phyloP scores from a whole-genome alignment of 1,139 yeast genomes.

The Arxiozyma slooffiae region DNA sequence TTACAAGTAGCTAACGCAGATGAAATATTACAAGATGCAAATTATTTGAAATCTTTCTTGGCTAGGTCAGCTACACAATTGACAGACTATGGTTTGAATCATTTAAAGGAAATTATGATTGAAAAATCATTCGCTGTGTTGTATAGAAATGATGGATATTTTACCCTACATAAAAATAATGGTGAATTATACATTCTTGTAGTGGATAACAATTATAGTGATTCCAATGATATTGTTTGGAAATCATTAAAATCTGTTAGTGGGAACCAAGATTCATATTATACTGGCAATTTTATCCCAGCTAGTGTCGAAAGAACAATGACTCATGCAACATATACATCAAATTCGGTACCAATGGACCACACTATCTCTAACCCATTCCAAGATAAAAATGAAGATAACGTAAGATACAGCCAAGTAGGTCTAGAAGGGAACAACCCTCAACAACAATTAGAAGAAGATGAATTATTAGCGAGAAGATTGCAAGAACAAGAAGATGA shows the following conservation, averaged over 20 bases:
- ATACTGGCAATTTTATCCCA: slow-evolving; percentile 51
- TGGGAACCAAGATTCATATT: slow-evolving; percentile 59
- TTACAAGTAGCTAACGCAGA: slow-evolving; percentile 11
- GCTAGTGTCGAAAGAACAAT: slow-evolving; percentile 8
- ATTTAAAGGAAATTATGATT: slow-evolving; percentile 36
- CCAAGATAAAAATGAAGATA: background rate
- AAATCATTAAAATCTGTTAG: slow-evolving; percentile 56
- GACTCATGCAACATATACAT: background rate
- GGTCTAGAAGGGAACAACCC: background rate
- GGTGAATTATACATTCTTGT: slow-evolving; percentile 50
- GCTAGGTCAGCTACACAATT: slow-evolving; percentile 57
- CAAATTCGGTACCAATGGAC: background rate
- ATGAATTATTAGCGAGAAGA: slow-evolving; percentile 26
- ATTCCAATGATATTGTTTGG: slow-evolving; percentile 54
- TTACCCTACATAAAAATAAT: slow-evolving; percentile 50
- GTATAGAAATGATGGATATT: slow-evolving; percentile 77
- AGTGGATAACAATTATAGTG: slow-evolving; percentile 56
- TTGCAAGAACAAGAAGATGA: slow-evolving; percentile 28
- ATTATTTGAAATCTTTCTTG: slow-evolving; percentile 30
- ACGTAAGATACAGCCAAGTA: background rate
- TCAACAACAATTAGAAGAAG: slow-evolving; percentile 15
- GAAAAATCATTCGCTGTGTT: slow-evolving; percentile 50
- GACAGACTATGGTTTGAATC: slow-evolving; percentile 51
- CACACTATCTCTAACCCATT: slow-evolving; percentile 13
- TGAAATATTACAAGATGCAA: slow-evolving; percentile 27